These are phyloP conservation scores for Daldinia sp. DNA, from an alignment of 2,329 filamentous ascomycete genomes.

Conservation along the genomic window DNA sequence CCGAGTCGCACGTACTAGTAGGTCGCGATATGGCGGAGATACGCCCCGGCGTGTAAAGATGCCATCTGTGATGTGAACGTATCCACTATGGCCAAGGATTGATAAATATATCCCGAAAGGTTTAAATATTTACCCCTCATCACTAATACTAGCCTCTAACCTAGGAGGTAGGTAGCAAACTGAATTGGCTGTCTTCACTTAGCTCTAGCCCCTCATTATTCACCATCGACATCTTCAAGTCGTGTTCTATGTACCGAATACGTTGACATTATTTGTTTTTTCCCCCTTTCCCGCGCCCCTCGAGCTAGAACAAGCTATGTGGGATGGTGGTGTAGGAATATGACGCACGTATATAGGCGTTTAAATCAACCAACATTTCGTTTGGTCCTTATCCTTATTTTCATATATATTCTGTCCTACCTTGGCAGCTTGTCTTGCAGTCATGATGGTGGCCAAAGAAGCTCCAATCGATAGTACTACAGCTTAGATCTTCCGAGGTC, in stretches of 20 bases:
- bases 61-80: background rate
- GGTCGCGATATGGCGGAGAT: background rate
- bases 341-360: background rate
- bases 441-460: background rate
- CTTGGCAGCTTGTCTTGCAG: background rate
- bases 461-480: background rate
- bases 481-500: background rate
- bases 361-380: background rate
- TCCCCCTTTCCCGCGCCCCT: too few relatives aligned
- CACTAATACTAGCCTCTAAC: background rate
- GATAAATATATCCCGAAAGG: conserved; percentile 25
- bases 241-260: background rate
- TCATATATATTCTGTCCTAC: background rate
- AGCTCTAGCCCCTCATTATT: conserved; percentile 8
- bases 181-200: conserved; percentile 19
- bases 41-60: background rate
- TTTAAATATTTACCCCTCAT: conserved; percentile 24
- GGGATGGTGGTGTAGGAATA: background rate
- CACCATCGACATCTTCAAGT: conserved; percentile 4
- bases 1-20: too few relatives aligned
- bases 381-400: background rate
- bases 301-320: background rate
- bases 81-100: conserved; percentile 21
- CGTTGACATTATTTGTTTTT: background rate
- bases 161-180: too few relatives aligned